Percentiles rank a stretch among this genome's conserved stretches.
Evolutionary conservation across 2,329 filamentous ascomycete genomes (phyloP).

Genomic region (Calcarisporium arbuscula): DNA sequence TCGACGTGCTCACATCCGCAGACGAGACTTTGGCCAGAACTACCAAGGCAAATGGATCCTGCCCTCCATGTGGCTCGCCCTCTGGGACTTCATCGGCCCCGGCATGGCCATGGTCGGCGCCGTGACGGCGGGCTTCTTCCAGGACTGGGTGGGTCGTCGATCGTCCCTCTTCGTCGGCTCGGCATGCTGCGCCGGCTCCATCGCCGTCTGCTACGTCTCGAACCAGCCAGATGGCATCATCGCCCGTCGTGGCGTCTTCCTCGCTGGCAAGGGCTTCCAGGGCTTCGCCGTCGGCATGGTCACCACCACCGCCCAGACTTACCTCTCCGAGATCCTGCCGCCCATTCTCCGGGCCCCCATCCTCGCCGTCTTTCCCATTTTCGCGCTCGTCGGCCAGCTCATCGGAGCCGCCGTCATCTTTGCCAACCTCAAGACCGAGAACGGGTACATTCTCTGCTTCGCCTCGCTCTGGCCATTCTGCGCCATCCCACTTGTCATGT

Average conservation of each 20-base stretch:
- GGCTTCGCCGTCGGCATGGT: conserved; percentile 38
- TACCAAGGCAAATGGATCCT: conserved; percentile 26
- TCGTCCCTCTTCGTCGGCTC: conserved; percentile 27
- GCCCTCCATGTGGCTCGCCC: conserved; percentile 36
- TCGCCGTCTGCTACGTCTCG: conserved; percentile 24
- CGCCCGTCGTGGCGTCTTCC: conserved; percentile 30
- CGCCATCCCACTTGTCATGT: conserved; percentile 32
- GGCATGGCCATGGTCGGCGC: conserved; percentile 32
- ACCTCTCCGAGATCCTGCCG: conserved; percentile 45
- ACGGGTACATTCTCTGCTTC: conserved; percentile 33
- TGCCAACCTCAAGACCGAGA: conserved; percentile 18
- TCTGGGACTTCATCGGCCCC: conserved; percentile 35
- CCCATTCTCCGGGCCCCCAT: conserved; percentile 37
- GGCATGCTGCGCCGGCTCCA: conserved; percentile 27
- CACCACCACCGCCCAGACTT: conserved; percentile 37
- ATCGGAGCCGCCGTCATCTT: conserved; percentile 37
- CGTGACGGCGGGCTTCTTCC: conserved; percentile 28
- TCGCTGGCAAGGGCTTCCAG: conserved; percentile 38
- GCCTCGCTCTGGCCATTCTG: conserved; percentile 39
- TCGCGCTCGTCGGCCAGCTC: conserved; percentile 42
- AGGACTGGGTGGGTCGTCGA: conserved; percentile 33
- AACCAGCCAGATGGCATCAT: conserved; percentile 13
- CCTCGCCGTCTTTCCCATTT: conserved; percentile 42
- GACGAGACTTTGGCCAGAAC: conserved; percentile 26
- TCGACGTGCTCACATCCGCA: conserved; percentile 6